These are phyloP conservation scores for Puccinia horiana DNA, from an alignment of 1,284 basidiomycete species.

Conservation along the genomic window DNA sequence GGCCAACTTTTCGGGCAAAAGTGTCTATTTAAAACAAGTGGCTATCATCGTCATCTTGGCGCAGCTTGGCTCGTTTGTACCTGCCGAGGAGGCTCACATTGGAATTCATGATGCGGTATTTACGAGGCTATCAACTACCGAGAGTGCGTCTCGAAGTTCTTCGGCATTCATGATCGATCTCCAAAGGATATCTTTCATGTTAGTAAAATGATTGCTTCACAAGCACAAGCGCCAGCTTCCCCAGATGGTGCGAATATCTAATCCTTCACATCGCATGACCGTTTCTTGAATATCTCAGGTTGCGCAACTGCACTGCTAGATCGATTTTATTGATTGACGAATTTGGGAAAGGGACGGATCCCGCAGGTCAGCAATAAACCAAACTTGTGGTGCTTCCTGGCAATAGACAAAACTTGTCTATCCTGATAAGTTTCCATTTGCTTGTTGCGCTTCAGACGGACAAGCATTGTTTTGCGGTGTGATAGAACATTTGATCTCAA, in stretches of 20 bases:
- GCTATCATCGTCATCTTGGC: constrained; percentile 88
- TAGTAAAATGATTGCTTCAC: not conserved
- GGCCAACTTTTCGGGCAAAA: constrained; percentile 64
- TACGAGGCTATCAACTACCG: constrained; percentile 61
- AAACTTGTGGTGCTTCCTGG: too few species aligned
- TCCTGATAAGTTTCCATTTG: not conserved
- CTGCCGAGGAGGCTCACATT: constrained; percentile 74
- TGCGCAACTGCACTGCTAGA: constrained; percentile 39
- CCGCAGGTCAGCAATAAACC: constrained; percentile 18
- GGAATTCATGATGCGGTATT: constrained; percentile 93
- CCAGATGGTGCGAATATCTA: not conserved
- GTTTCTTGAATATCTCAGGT: constrained; percentile 1
- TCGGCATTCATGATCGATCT: constrained; percentile 49
- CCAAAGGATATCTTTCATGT: constrained; percentile 47
- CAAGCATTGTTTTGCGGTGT: constrained; percentile 47
- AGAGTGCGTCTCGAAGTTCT: constrained; percentile 30
- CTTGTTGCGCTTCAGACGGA: constrained; percentile 7
- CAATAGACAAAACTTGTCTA: too few species aligned
- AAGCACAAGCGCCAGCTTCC: not conserved
- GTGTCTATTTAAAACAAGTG: constrained; percentile 85
- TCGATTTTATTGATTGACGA: constrained; percentile 47
- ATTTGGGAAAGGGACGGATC: constrained; percentile 48
- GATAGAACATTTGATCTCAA: constrained; percentile 37
- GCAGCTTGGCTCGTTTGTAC: constrained; percentile 89
- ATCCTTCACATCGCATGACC: not conserved